phyloP scores from a whole-genome alignment of 257 asterid genomes.

The Solanum ossicruentum region DNA sequence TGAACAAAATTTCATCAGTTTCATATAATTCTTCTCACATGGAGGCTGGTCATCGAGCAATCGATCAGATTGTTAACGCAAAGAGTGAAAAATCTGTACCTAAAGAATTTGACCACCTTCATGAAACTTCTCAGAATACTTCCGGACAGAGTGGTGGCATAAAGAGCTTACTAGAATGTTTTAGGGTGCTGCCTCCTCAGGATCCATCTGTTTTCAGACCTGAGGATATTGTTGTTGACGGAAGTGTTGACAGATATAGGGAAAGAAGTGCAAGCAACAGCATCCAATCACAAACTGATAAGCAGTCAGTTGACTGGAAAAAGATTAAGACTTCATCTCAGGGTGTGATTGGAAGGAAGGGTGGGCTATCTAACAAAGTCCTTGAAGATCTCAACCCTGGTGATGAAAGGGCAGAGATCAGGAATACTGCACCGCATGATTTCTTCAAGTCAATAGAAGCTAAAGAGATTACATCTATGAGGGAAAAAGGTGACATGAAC shows the following conservation, averaged over 20 bases:
- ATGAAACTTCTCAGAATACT: constrained; percentile 4
- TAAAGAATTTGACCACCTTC: not conserved
- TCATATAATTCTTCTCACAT: not conserved
- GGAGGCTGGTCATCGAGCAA: constrained; percentile 4
- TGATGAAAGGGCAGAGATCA: constrained; percentile 6
- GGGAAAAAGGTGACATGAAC: constrained; percentile 5
- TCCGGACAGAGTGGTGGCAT: not conserved
- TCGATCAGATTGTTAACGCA: constrained; percentile 3
- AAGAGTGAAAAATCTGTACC: not conserved
- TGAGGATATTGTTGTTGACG: not conserved
- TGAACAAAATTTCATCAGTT: not conserved
- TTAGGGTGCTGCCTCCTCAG: not conserved
- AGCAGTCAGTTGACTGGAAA: constrained; percentile 4
- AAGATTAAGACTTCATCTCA: not conserved
- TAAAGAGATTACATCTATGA: constrained; percentile 1
- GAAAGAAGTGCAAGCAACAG: not conserved
- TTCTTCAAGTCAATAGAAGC: constrained; percentile 1
- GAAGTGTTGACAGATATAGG: not conserved
- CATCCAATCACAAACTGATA: not conserved
- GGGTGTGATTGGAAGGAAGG: not conserved
- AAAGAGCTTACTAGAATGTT: constrained; percentile 7
- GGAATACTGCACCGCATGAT: not conserved
- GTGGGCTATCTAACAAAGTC: not conserved
- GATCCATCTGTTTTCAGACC: not conserved
- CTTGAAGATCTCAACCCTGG: constrained; percentile 3